phyloP scores from a whole-genome alignment of 768 basidiomycete genomes.

The Mycena kentingensis region DNA sequence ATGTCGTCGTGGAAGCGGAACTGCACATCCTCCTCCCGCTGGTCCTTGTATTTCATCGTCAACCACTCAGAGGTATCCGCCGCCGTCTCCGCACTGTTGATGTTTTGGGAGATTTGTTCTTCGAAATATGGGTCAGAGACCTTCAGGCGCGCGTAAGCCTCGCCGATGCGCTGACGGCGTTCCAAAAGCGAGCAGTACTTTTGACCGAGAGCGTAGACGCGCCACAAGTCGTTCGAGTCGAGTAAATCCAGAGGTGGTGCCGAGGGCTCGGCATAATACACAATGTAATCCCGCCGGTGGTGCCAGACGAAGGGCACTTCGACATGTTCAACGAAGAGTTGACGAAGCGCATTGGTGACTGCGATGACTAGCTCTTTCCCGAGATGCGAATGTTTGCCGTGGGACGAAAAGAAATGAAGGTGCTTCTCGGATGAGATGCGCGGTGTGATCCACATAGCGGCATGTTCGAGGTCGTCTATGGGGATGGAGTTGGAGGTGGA shows the following conservation, averaged over 20 bases:
- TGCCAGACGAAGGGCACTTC: constrained; percentile 97
- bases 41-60: constrained; percentile 77
- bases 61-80: constrained; percentile 93
- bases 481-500: constrained; percentile 56
- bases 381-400: constrained; percentile 60
- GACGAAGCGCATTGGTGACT: constrained; percentile 76
- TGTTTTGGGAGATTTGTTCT: constrained; percentile 61
- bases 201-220: constrained; percentile 84
- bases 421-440: constrained; percentile 73
- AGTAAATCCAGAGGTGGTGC: constrained; percentile 71
- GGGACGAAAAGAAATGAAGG: constrained; percentile 69
- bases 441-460: constrained; percentile 86
- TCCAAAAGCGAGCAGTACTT: constrained; percentile 87
- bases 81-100: constrained; percentile 85
- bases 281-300: constrained; percentile 90
- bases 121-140: constrained; percentile 77
- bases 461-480: constrained; percentile 73
- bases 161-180: constrained; percentile 61
- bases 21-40: constrained; percentile 61
- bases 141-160: constrained; percentile 69
- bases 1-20: constrained; percentile 74
- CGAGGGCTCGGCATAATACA: constrained; percentile 68
- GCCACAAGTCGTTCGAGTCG: constrained; percentile 82
- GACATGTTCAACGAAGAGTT: constrained; percentile 83
- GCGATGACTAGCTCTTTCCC: constrained; percentile 73